These are phyloP conservation scores for Golubevia pallescens DNA, from an alignment of 1,284 basidiomycete species.

Conservation along the genomic window DNA sequence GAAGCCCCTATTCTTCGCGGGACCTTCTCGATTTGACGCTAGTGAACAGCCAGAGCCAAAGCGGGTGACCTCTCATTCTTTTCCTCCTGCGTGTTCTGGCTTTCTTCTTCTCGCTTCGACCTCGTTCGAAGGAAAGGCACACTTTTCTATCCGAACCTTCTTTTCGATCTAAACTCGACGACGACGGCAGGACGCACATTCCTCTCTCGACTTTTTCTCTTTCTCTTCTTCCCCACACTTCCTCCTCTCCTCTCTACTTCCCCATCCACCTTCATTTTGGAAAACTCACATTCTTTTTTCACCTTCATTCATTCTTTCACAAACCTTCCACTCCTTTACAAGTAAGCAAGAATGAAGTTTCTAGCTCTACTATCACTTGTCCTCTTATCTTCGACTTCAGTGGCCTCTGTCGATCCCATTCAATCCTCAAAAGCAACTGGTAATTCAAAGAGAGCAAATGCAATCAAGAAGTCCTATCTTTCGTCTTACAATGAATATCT, in stretches of 20 bases:
- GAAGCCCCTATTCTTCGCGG: too few species aligned
- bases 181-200: too few species aligned
- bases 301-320: background rate
- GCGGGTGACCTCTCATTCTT: too few species aligned
- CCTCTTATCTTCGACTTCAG: background rate
- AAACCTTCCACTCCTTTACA: background rate
- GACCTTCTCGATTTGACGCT: too few species aligned
- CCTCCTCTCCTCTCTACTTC: background rate
- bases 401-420: conserved; percentile 9
- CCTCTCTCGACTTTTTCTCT: too few species aligned
- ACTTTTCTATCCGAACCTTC: too few species aligned
- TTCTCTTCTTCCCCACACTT: background rate
- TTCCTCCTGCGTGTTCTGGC: too few species aligned
- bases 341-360: background rate
- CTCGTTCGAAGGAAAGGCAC: too few species aligned
- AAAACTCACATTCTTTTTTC: background rate
- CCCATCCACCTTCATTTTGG: background rate
- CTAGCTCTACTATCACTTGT: background rate
- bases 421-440: conserved; percentile 8
- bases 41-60: too few species aligned
- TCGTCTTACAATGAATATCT: conserved; percentile 32
- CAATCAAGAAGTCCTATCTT: conserved; percentile 30
- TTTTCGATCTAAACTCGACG: too few species aligned
- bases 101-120: too few species aligned
- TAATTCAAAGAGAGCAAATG: conserved; percentile 18